Evolutionary conservation across 2,329 filamentous ascomycete species (phyloP).

Genomic region (Fusarium cicatricum): DNA sequence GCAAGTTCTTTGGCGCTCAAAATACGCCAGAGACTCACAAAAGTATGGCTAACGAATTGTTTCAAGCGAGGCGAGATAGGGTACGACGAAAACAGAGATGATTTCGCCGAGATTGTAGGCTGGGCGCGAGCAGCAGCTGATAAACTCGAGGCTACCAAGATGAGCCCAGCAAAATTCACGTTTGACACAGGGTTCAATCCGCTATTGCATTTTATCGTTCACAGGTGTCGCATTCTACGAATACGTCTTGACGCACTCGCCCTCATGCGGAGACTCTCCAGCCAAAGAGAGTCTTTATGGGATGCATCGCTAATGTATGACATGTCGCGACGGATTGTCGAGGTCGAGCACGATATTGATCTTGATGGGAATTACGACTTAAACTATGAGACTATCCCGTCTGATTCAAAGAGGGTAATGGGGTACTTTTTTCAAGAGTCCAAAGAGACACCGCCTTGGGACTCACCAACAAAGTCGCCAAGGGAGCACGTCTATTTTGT

Average conservation of each 20-base stretch:
- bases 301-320: slow-evolving; percentile 45
- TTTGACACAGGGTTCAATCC: slow-evolving; percentile 54
- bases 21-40: slow-evolving; percentile 44
- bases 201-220: slow-evolving; percentile 48
- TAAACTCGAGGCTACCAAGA: neutral
- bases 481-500: neutral
- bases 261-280: slow-evolving; percentile 44
- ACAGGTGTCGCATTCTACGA: slow-evolving; percentile 51
- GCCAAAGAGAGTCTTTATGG: slow-evolving; percentile 49
- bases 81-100: slow-evolving; percentile 45
- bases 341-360: slow-evolving; percentile 50
- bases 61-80: slow-evolving; percentile 44
- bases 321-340: slow-evolving; percentile 45
- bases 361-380: slow-evolving; percentile 13
- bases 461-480: neutral
- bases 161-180: slow-evolving; percentile 42
- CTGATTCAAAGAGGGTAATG: slow-evolving; percentile 28
- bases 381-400: slow-evolving; percentile 11
- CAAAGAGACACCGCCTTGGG: neutral
- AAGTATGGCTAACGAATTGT: slow-evolving; percentile 46
- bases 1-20: slow-evolving; percentile 36
- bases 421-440: slow-evolving; percentile 23
- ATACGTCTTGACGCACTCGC: slow-evolving; percentile 47
- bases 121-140: slow-evolving; percentile 33
- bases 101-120: slow-evolving; percentile 45